Conservation (phyloP, 2,329 filamentous ascomycete genomes). For the Zasmidium cellare region DNA sequence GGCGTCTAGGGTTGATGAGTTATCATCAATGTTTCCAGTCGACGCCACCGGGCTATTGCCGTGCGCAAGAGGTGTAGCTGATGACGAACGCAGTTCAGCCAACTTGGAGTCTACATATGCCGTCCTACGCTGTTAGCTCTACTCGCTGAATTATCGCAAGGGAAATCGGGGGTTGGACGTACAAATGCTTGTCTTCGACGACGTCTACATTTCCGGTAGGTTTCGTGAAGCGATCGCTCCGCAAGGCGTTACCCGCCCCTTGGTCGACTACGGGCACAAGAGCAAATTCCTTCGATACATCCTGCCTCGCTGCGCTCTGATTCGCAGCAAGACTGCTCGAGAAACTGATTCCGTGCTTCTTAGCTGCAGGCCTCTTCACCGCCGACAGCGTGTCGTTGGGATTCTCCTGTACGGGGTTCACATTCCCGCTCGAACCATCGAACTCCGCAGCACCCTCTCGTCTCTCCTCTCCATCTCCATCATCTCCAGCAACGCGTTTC, state of each 20-base stretch:
- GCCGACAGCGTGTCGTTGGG: not conserved
- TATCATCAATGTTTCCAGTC: not conserved
- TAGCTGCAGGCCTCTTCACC: conserved; percentile 18
- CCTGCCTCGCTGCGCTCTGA: not conserved
- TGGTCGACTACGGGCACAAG: conserved; percentile 15
- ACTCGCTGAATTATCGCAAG: conserved; percentile 10
- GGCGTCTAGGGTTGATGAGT: not conserved
- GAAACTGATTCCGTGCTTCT: conserved; percentile 33
- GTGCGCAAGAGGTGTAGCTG: conserved; percentile 6
- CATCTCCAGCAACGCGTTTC: conserved; percentile 39
- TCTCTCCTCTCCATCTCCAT: conserved; percentile 10
- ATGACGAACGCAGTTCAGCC: conserved; percentile 52
- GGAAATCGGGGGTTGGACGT: conserved; percentile 46
- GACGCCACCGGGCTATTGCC: not conserved
- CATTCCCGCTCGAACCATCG: not conserved
- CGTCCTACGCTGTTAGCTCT: conserved; percentile 73
- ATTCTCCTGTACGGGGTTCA: not conserved
- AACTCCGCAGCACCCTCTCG: not conserved
- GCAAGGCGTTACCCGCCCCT: conserved; percentile 28
- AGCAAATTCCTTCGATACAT: conserved; percentile 6
- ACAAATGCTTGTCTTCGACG: conserved; percentile 73
- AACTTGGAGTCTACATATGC: conserved; percentile 81
- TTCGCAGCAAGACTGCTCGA: conserved; percentile 12
- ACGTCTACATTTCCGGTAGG: conserved; percentile 70
- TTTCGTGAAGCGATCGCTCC: conserved; percentile 64